Conservation (phyloP, 192 early-diverging fungal genomes). For the Spinellus fusiger region DNA sequence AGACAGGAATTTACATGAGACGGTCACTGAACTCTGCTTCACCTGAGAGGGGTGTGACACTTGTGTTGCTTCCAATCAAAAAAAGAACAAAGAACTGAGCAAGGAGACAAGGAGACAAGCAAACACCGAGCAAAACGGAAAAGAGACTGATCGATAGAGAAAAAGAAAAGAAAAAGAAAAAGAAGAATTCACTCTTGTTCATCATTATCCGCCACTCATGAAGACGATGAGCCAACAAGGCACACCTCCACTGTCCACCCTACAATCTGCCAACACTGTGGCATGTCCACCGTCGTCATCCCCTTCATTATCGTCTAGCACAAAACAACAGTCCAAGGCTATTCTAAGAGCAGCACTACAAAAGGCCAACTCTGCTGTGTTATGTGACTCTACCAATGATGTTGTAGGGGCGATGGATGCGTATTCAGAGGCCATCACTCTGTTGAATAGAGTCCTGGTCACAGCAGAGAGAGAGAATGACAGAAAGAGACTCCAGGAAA, state of each 20-base stretch:
- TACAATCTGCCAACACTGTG: not conserved
- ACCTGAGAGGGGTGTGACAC: not conserved
- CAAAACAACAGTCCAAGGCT: conserved; percentile 24
- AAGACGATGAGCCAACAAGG: not conserved
- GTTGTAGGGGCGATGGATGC: conserved; percentile 26
- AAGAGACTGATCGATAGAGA: not conserved
- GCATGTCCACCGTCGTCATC: not conserved
- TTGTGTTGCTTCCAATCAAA: not conserved
- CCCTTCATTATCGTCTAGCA: not conserved
- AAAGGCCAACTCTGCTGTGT: conserved; percentile 29
- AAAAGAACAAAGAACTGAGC: not conserved
- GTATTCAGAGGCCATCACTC: conserved; percentile 27
- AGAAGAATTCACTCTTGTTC: not conserved
- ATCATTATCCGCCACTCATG: not conserved
- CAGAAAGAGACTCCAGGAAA: conserved; percentile 24
- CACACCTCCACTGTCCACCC: not conserved
- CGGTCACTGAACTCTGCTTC: not conserved
- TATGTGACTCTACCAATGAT: conserved; percentile 29
- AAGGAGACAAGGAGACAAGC: not conserved
- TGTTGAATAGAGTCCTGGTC: conserved; percentile 21
- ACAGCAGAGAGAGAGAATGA: conserved; percentile 22
- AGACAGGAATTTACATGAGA: not conserved
- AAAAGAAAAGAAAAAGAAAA: not conserved
- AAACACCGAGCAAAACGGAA: not conserved
- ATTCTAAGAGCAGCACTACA: conserved; percentile 27